Base-by-base conservation (phyloP, 2,329 filamentous ascomycete species). In the Neofusicoccum parvum region DNA sequence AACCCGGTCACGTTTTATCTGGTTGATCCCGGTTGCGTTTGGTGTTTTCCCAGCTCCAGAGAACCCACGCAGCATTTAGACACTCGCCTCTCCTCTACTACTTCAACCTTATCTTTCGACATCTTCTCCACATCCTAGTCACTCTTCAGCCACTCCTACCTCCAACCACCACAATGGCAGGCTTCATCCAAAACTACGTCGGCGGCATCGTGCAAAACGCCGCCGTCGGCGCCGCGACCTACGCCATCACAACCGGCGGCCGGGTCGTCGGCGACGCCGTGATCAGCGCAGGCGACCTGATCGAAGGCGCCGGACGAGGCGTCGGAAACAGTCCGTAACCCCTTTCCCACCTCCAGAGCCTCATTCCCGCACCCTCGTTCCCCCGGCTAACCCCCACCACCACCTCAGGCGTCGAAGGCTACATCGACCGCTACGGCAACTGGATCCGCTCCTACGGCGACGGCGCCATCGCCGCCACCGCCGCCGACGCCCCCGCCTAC, bases 391-490 rank as follows among this genome's bases (percentile, higher is more conserved):
- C 15, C 34, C 45, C n/a, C n/a, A 39, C 23, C 27, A 15, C 20
- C 41, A 3, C 39, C 41, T 5, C 36, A 65, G 64, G 48, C 23
- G 43, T 65, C 48, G 64, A 65, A 65, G 64, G 64, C 56, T 65
- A 53, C 64, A 65, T 65, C 54, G 64, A 65, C 48, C 54, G 56
- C 54, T 65, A 65, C 64, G 64, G 64, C 48, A 65, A 65, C 54
- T 65, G 64, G 64, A 62, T 65, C 54, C 54, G 56, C 14, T 46
- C 54, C 37, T 65, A 65, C 46, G 64, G 64, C 64, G 56, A 65
- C 56, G n/a, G 14, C 48, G 39, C 50, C 46, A 62, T 53, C 34
- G 43, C 64, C 9, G 45, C 64, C 27, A 62, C 64, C 2, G 36
- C 20, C 32, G 17, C 14, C 37, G 36, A 15, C 53, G 9, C 36